A percentile compares a stretch with the other conserved stretches of the same genome.
phyloP scores from a whole-genome alignment of 805 yeast genomes.

The Candida parachauliodes region DNA sequence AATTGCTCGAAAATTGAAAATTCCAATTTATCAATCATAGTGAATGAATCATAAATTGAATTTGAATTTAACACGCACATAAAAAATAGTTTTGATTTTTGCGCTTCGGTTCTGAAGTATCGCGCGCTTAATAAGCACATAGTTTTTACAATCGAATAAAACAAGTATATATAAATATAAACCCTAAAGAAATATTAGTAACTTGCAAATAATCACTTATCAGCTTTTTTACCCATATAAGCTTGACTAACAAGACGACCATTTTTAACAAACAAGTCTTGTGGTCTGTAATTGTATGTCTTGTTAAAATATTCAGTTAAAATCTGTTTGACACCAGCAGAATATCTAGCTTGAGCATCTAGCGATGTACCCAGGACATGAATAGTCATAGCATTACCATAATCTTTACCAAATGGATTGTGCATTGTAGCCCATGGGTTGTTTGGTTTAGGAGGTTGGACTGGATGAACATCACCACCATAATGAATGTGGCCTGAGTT shows the following conservation, averaged over 20 bases:
- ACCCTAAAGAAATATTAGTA: too few species aligned
- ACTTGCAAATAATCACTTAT: constrained; percentile 4
- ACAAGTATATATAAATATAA: too few species aligned
- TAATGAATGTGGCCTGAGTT: constrained; percentile 64
- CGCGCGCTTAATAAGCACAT: too few species aligned
- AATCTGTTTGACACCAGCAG: constrained; percentile 65
- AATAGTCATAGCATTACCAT: constrained; percentile 82
- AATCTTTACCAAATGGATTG: constrained; percentile 54
- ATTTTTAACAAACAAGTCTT: constrained; percentile 66
- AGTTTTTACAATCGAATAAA: too few species aligned
- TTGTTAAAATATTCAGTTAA: constrained; percentile 60
- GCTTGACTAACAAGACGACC: constrained; percentile 74
- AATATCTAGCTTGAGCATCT: constrained; percentile 75
- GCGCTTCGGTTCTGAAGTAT: too few species aligned
- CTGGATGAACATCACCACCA: constrained; percentile 84
- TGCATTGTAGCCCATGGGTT: constrained; percentile 76
- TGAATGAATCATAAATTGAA: too few species aligned
- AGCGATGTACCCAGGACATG: constrained; percentile 77
- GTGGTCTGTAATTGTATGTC: constrained; percentile 67
- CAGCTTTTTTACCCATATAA: constrained; percentile 51
- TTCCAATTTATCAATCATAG: constrained; percentile 8
- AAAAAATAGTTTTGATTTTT: too few species aligned
- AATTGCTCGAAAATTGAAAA: constrained; percentile 5
- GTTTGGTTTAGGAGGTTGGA: constrained; percentile 76
- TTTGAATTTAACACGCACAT: too few species aligned